Conservation (phyloP, 352 stramenopile genomes). For the Phytopythium ostracodes region DNA sequence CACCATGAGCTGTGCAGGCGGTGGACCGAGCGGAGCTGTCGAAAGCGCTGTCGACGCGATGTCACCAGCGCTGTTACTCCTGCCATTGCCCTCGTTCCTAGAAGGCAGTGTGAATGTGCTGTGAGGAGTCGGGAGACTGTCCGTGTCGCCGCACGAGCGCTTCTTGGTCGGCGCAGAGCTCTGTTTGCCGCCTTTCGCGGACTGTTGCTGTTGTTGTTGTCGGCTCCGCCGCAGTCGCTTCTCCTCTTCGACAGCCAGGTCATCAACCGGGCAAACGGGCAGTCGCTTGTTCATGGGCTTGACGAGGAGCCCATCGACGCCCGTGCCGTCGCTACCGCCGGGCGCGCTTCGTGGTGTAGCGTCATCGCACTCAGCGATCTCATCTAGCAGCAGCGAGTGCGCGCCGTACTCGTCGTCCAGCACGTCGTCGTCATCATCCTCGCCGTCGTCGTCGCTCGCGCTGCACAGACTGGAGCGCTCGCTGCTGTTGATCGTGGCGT, state of each 20-base stretch:
- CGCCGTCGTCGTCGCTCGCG: constrained; percentile 21
- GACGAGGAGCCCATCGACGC: constrained; percentile 34
- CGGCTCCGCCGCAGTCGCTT: constrained; percentile 58
- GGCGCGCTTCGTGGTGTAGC: constrained; percentile 6
- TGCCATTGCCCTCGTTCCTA: background rate
- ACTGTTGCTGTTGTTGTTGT: constrained; percentile 13
- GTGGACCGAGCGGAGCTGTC: background rate
- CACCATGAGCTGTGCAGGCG: background rate
- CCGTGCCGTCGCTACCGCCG: constrained; percentile 11
- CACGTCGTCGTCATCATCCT: constrained; percentile 27
- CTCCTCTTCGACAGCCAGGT: constrained; percentile 73
- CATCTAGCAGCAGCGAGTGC: constrained; percentile 30
- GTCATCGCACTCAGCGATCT: constrained; percentile 14
- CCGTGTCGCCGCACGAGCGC: constrained; percentile 41
- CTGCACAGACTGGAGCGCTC: constrained; percentile 27
- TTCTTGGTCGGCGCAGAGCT: constrained; percentile 32
- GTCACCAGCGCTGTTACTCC: constrained; percentile 7
- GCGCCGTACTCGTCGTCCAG: constrained; percentile 36
- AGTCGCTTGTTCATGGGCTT: constrained; percentile 73
- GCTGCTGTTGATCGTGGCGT: constrained; percentile 40
- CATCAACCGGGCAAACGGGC: constrained; percentile 69
- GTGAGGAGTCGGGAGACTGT: constrained; percentile 47
- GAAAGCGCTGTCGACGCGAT: background rate
- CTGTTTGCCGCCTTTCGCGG: constrained; percentile 1
- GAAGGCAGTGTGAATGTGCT: constrained; percentile 17